Evolutionary conservation across 331 rosid genomes (phyloP), one percentile per base, ranked within the genome.

Genomic region (Pyrus hybrid): DNA sequence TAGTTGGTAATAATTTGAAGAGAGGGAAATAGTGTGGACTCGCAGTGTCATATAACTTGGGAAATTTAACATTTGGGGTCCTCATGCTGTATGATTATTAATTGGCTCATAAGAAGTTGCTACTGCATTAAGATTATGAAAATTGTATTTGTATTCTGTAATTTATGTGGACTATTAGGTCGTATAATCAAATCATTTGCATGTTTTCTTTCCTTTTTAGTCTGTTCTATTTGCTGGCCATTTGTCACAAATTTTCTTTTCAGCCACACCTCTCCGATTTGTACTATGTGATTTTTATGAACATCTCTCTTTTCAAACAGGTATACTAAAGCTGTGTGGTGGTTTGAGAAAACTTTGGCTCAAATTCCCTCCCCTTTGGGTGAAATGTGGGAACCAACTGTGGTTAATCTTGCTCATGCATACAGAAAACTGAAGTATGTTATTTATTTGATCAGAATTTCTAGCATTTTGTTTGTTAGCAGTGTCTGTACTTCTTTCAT

Each of bases 351-450:
- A 88, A 90, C 97, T 45, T 80, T 92, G 88, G 86, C 92, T 26
- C 89, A 81, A 67, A 82, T 94, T 76, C 93, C 96, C 68, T 85
- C 95, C 33, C 72, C 97, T 82, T 79, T 92, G 79, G 78, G 91
- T 80, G 97, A 92, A 85, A 86, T 86, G 90, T 94, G 97, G 99
- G 99, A 94, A 75, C 95, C 99, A 3, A 90, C 99, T 35, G 84
- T 94, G 26, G 96, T 94, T 75, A 92, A 94, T 83, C 89, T 92
- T 14, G 97, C 99, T 71, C 99, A 94, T 84, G 92, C 96, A 1
- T 94, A 83, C 90, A 79, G 99, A 78, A 94, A 94, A 77, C 70
- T 92, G 81, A 92, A 87, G 99, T 94, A 87, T 33, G 97, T 84
- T 77, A 72, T 71, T 76, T 29, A 28, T 68, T 63, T 32, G 30